Conservation (phyloP, 2,329 filamentous ascomycete species). For the Fusarium fujikuroi region DNA sequence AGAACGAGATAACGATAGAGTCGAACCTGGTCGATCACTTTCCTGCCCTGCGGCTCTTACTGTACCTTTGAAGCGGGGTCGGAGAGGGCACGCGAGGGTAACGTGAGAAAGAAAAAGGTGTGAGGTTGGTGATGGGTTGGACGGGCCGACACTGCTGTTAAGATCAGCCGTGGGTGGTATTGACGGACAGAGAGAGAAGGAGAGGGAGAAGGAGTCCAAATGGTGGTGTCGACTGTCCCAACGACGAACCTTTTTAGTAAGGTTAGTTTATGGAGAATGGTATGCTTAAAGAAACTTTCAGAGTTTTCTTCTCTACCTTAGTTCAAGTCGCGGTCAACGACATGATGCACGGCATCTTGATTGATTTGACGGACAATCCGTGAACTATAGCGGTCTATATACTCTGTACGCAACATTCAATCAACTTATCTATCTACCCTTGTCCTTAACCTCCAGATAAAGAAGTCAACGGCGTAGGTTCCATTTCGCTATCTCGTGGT, state of each 20-base stretch:
- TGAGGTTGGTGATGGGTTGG: conserved; percentile 31
- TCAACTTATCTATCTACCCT: background rate
- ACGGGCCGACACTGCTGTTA: conserved; percentile 28
- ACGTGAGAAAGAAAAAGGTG: background rate
- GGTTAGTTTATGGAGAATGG: conserved; percentile 25
- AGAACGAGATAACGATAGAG: conserved; percentile 22
- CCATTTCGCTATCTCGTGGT: conserved; percentile 20
- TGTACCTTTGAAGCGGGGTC: conserved; percentile 16
- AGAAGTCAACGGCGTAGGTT: background rate
- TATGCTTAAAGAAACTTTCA: conserved; percentile 33
- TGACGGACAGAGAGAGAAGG: background rate
- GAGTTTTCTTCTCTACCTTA: conserved; percentile 11
- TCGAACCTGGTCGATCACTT: conserved; percentile 18
- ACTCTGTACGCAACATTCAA: background rate
- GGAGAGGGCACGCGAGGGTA: background rate
- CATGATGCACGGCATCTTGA: conserved; percentile 7
- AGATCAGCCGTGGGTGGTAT: conserved; percentile 22
- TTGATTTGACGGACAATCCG: background rate
- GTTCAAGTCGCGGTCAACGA: background rate
- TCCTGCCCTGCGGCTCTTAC: conserved; percentile 31
- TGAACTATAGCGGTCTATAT: conserved; percentile 5
- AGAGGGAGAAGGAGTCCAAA: background rate
- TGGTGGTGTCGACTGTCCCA: conserved; percentile 27
- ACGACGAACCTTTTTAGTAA: conserved; percentile 32
- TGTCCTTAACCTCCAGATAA: background rate